Conservation (phyloP, 192 early-diverging fungal species). For the Kickxella alabastrina region DNA sequence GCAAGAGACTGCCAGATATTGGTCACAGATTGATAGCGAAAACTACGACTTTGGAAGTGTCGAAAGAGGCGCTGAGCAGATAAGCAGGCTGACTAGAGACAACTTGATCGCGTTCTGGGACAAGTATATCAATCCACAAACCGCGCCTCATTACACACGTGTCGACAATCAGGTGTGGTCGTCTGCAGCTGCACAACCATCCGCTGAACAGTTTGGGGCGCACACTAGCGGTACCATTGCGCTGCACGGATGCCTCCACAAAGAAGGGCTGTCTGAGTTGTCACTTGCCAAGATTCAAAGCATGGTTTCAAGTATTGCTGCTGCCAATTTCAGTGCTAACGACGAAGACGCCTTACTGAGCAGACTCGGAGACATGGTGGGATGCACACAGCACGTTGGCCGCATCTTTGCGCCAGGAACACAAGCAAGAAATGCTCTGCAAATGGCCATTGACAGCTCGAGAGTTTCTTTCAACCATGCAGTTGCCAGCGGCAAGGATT, state of each 20-base stretch:
- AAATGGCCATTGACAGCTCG: background rate
- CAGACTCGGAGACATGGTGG: background rate
- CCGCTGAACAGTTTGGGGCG: background rate
- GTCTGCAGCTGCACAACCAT: background rate
- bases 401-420: background rate
- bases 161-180: slow-evolving; percentile 16
- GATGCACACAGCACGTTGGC: background rate
- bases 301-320: background rate
- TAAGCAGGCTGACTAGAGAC: slow-evolving; percentile 12
- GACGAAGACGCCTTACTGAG: background rate
- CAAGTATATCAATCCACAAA: slow-evolving; percentile 26
- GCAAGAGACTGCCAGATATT: slow-evolving; percentile 61
- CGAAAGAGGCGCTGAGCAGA: slow-evolving; percentile 1
- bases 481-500: background rate
- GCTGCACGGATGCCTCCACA: background rate
- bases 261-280: background rate
- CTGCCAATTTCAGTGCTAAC: background rate
- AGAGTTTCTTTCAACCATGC: background rate
- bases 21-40: slow-evolving; percentile 57
- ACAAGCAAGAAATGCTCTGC: background rate
- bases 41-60: slow-evolving; percentile 73
- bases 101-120: slow-evolving; percentile 33
- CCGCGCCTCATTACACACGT: slow-evolving; percentile 26
- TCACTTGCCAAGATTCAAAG: background rate
- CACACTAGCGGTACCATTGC: background rate